A percentile compares a stretch with the other conserved stretches of the same genome.
Conservation (phyloP, 352 stramenopile genomes). For the Globisporangium lucens region DNA sequence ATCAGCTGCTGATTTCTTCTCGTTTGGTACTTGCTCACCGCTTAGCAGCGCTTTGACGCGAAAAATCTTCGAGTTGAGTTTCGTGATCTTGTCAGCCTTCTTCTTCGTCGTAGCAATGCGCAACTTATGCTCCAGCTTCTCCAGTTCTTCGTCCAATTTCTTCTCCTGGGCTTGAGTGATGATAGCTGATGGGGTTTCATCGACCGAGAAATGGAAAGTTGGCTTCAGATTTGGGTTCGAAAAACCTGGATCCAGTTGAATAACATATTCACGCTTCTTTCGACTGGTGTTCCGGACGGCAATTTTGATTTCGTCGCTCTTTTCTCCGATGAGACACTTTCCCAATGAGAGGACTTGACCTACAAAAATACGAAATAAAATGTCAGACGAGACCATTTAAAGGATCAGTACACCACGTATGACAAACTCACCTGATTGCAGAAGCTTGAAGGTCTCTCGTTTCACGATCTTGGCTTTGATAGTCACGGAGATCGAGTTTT, state of each 20-base stretch:
- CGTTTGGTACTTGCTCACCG: constrained; percentile 65
- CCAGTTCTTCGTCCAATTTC: constrained; percentile 87
- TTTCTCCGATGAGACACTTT: constrained; percentile 81
- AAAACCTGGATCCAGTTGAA: constrained; percentile 77
- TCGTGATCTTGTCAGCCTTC: constrained; percentile 86
- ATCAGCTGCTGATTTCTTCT: constrained; percentile 35
- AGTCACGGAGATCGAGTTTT: constrained; percentile 84
- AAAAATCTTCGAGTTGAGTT: constrained; percentile 80
- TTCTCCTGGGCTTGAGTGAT: constrained; percentile 90
- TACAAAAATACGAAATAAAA: constrained; percentile 13
- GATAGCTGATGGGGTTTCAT: constrained; percentile 74
- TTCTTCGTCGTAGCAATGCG: constrained; percentile 89
- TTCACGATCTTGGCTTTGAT: constrained; percentile 91
- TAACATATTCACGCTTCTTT: constrained; percentile 87
- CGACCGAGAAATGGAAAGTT: constrained; percentile 81
- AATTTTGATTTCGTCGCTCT: constrained; percentile 84
- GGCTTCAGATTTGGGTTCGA: constrained; percentile 60
- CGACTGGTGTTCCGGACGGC: constrained; percentile 83
- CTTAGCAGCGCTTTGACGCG: constrained; percentile 75
- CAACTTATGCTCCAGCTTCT: constrained; percentile 89
- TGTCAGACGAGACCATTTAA: not conserved
- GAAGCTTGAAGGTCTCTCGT: constrained; percentile 86
- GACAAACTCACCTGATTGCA: constrained; percentile 70
- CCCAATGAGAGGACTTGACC: constrained; percentile 81
- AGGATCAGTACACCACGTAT: not conserved